phyloP scores from a whole-genome alignment of 148 eudicot species.

The Camellia japonica region DNA sequence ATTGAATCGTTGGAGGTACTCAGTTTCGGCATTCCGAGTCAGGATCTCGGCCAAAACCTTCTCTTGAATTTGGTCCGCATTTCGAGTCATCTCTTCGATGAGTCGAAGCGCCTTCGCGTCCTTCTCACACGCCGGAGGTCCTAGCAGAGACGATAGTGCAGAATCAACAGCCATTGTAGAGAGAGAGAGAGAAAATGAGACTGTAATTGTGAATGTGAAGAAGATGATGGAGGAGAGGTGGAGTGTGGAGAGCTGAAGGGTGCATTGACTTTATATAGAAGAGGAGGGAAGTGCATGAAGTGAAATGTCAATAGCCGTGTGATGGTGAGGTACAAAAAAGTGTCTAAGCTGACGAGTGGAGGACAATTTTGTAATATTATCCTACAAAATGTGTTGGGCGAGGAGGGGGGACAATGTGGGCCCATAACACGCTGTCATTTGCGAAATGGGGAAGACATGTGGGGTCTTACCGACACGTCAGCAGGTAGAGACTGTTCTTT shows the following conservation, averaged over 20 bases:
- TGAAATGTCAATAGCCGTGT: slow-evolving; percentile 10
- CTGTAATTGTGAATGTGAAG: not conserved
- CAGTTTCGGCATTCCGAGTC: slow-evolving; percentile 55
- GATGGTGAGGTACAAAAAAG: slow-evolving; percentile 22
- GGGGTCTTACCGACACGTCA: slow-evolving; percentile 39
- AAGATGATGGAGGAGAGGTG: not conserved
- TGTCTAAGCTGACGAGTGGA: slow-evolving; percentile 37
- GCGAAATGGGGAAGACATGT: slow-evolving; percentile 22
- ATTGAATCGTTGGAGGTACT: slow-evolving; percentile 52
- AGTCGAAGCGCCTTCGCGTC: slow-evolving; percentile 72
- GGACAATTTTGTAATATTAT: slow-evolving; percentile 22
- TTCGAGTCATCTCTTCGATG: slow-evolving; percentile 81
- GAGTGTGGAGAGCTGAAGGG: not conserved
- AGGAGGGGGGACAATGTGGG: slow-evolving; percentile 30
- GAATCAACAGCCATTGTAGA: slow-evolving; percentile 68
- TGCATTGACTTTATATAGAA: not conserved
- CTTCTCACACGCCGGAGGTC: slow-evolving; percentile 75
- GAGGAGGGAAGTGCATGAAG: not conserved
- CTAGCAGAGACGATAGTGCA: slow-evolving; percentile 51
- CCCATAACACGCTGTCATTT: slow-evolving; percentile 32
- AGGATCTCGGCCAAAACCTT: slow-evolving; percentile 62
- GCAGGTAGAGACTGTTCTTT: not conserved
- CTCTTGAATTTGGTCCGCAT: slow-evolving; percentile 64
- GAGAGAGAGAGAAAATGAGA: not conserved
- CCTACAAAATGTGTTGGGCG: slow-evolving; percentile 17